Percentiles rank a stretch among this genome's conserved stretches.
These are phyloP conservation scores for Ascocoryne sarcoides DNA, from an alignment of 2,329 filamentous ascomycete genomes.

Conservation along the genomic window DNA sequence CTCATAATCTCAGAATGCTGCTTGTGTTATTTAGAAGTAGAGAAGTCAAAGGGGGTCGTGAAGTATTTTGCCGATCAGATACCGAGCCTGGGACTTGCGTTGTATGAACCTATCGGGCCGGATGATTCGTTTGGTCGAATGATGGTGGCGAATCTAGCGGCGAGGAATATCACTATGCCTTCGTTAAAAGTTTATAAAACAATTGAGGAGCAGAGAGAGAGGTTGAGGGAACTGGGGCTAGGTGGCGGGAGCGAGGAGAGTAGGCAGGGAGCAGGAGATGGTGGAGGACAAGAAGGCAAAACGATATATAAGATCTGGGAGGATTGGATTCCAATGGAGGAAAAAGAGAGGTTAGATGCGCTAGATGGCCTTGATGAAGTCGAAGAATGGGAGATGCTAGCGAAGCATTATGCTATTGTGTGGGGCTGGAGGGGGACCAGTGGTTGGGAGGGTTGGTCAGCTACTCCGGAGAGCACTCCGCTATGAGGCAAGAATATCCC, in stretches of 20 bases:
- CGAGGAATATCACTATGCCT: conserved; percentile 74
- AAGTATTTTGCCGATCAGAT: conserved; percentile 51
- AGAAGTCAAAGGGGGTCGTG: conserved; percentile 55
- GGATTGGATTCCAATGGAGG: conserved; percentile 57
- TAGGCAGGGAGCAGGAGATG: no score
- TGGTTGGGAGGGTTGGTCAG: conserved; percentile 13
- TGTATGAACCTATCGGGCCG: conserved; percentile 86
- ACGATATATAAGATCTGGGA: conserved; percentile 68
- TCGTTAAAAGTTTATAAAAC: conserved; percentile 67
- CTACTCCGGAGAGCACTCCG: background rate
- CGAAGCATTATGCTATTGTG: conserved; percentile 78
- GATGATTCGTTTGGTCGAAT: conserved; percentile 80
- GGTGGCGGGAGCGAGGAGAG: conserved; percentile 19
- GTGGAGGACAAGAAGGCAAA: conserved; percentile 43
- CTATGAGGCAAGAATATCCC: no score
- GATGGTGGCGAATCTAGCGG: conserved; percentile 84
- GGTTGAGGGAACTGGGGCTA: conserved; percentile 62
- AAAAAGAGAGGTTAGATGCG: conserved; percentile 70
- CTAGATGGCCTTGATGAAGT: conserved; percentile 90
- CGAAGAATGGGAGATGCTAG: conserved; percentile 85
- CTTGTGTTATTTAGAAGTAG: conserved; percentile 71
- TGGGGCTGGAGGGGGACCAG: conserved; percentile 62
- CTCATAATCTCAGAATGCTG: conserved; percentile 92
- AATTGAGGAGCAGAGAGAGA: conserved; percentile 55
- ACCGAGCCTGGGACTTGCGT: conserved; percentile 46